Evolutionary conservation across 257 asterid species (phyloP).

Genomic region (Prunella vulgaris): DNA sequence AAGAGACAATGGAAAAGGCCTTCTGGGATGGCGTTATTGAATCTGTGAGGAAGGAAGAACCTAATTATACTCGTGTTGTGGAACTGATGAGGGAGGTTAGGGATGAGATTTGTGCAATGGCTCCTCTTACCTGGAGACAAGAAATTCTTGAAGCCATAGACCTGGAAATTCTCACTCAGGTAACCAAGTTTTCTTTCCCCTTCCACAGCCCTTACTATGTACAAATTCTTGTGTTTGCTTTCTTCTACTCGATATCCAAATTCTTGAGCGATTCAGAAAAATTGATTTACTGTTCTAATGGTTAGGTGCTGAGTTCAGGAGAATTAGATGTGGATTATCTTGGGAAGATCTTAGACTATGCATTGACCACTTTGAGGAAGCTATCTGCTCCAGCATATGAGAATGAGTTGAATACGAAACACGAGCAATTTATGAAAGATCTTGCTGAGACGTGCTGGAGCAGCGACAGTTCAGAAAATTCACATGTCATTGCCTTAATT

Average conservation of each 20-base stretch:
- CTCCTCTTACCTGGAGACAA: constrained; percentile 83
- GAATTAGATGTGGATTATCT: constrained; percentile 58
- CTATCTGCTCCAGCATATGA: constrained; percentile 83
- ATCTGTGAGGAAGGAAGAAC: constrained; percentile 59
- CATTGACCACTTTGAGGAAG: constrained; percentile 57
- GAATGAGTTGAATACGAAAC: constrained; percentile 54
- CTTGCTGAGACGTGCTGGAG: constrained; percentile 44
- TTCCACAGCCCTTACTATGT: background rate
- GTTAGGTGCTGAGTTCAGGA: constrained; percentile 64
- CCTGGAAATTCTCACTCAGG: constrained; percentile 78
- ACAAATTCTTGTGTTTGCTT: background rate
- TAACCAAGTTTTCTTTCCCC: constrained; percentile 11
- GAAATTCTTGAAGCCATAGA: constrained; percentile 71
- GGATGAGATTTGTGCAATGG: constrained; percentile 69
- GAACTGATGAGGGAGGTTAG: constrained; percentile 81
- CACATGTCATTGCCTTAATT: constrained; percentile 48
- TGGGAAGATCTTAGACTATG: constrained; percentile 69
- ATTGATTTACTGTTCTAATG: background rate
- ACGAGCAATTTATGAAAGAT: constrained; percentile 53
- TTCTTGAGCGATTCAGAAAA: background rate
- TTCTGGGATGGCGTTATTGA: constrained; percentile 91
- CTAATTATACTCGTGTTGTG: constrained; percentile 56
- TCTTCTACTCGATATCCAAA: background rate
- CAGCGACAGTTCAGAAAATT: constrained; percentile 33
- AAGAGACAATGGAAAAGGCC: constrained; percentile 75